Evolutionary conservation across 2,329 filamentous ascomycete genomes (phyloP), one percentile per base, ranked within the genome.

Genomic region (Niveomyces coronatus): DNA sequence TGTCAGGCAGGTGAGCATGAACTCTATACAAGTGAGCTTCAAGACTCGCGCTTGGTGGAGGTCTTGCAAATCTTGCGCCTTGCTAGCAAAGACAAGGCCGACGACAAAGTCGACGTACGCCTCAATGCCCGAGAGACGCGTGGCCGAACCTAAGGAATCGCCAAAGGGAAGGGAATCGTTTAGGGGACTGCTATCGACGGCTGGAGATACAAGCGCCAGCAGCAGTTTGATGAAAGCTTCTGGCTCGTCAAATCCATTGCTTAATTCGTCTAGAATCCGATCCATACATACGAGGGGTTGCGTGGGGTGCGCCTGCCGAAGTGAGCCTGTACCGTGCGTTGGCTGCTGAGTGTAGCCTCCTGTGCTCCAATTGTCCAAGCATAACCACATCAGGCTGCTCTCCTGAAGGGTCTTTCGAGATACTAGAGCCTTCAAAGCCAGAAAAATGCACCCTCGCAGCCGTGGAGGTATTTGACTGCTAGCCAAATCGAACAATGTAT

Each of bases 101-200:
- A 96, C 63, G 15, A 87, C 79, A 55, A 91, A 95, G 59, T 99
- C 93, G 40, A 96, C 71, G 50, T 95, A 98, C 2, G 84, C 78
- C 43, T 94, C 88, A 44, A 98, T 86, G 2, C 93, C 91, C 11
- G 87, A 78, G 49, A 67, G 66, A 37, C 91, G 79, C 49, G 81
- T 83, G 9, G 77, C 72, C 13, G 79, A 76, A 4, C 89, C 88
- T 8, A 98, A 68, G 28, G 74, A 79, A 56, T 95, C 88, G 0
- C 89, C 85, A 52, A 95, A 98, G 0, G 89, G 82, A 4, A 98
- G 64, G 1, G 68, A 70, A 53, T 96, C 83, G 45, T 82, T 80
- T 8, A 88, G 64, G 0, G 72, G 69, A 27, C 67, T 68, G 33
- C 76, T 69, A 29, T 73, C 74, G 1, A 66, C 61, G 10, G 78